A percentile compares a stretch with the other conserved stretches of the same genome.
Evolutionary conservation across 1,284 basidiomycete genomes (phyloP).

Genomic region (Apiotrichum sp.): DNA sequence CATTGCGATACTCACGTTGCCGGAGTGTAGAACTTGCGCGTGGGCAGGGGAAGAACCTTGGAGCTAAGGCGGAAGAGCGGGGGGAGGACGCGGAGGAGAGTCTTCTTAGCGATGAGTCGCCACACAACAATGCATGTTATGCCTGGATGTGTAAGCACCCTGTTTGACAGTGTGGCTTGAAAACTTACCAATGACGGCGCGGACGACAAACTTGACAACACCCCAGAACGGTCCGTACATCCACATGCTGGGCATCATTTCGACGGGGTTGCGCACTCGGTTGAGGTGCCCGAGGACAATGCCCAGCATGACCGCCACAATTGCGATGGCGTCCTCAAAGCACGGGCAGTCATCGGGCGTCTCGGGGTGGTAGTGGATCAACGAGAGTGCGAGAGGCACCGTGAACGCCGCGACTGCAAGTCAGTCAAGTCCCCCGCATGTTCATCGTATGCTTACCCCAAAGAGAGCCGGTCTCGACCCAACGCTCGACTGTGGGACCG

Average conservation of each 20-base stretch:
- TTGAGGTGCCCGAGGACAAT: slow-evolving; percentile 65
- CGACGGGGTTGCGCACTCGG: slow-evolving; percentile 8
- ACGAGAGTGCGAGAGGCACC: slow-evolving; percentile 60
- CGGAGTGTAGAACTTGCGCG: slow-evolving; percentile 75
- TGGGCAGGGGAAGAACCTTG: slow-evolving; percentile 59
- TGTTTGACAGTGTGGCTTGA: background rate
- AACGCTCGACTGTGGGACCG: slow-evolving; percentile 40
- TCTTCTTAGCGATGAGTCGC: slow-evolving; percentile 74
- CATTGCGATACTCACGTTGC: slow-evolving; percentile 56
- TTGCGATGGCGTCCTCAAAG: slow-evolving; percentile 95
- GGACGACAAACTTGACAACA: slow-evolving; percentile 51
- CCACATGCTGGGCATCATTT: slow-evolving; percentile 4
- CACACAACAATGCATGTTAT: slow-evolving; percentile 64
- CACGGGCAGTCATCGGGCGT: slow-evolving; percentile 95
- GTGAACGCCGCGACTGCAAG: slow-evolving; percentile 60
- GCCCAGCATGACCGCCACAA: slow-evolving; percentile 77
- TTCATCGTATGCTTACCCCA: slow-evolving; percentile 47
- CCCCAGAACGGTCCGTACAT: slow-evolving; percentile 2
- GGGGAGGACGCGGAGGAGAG: slow-evolving; percentile 67
- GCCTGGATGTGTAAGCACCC: slow-evolving; percentile 31
- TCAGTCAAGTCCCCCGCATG: background rate
- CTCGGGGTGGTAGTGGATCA: slow-evolving; percentile 84
- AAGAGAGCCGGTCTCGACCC: slow-evolving; percentile 54
- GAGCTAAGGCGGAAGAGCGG: slow-evolving; percentile 68
- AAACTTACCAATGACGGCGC: slow-evolving; percentile 57